Base-by-base conservation (phyloP, 768 basidiomycete genomes). In the Termitomyces sp. region DNA sequence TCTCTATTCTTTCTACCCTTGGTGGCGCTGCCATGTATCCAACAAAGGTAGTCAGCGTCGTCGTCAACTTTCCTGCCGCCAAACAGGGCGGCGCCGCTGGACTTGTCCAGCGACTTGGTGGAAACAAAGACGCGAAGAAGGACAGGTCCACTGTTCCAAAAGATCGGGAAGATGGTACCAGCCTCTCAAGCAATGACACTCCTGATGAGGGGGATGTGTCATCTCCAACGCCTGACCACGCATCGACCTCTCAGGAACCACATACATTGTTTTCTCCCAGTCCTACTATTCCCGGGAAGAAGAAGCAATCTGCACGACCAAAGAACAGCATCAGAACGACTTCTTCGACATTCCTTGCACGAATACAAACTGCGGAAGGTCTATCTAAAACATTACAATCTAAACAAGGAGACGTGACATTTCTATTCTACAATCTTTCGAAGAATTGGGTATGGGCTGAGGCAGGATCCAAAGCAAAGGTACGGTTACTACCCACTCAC, bases 291-390 rank as follows among this genome's bases (percentile, higher is more conserved):
- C 69, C 72, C 8, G 82, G 82, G 55, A 91, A 89, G 78, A 88
- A 87, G 75, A 84, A 86, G 61, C 68, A 75, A 8, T 68, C 73
- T 24, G 75, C 87, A 9, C 79, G 91, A 34, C 93, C 94, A n/a
- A 95, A 92, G 70, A 92, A 93, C 64, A 96, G 90, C 66, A 87
- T 97, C 63, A 82, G 90, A 55, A 93, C 93, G 0, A 94, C 93
- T 1, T 93, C 89, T 6, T 96, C 95, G 24, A 91, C 91, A 2
- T 98, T 98, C 72, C 89, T 98, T 62, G 89, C 91, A 2, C 84
- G 95, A 33, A 76, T 94, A 50, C 93, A 96, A 65, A 87, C 82
- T 57, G 78, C 82, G 44, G 95, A 97, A 68, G 91, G 89, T 47
- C 73, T 93, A 58, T 80, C 78, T 31, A 89, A 85, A 72, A 76